These are phyloP conservation scores for Vigna unguiculata DNA, from an alignment of 306 rosid species.

Conservation along the genomic window DNA sequence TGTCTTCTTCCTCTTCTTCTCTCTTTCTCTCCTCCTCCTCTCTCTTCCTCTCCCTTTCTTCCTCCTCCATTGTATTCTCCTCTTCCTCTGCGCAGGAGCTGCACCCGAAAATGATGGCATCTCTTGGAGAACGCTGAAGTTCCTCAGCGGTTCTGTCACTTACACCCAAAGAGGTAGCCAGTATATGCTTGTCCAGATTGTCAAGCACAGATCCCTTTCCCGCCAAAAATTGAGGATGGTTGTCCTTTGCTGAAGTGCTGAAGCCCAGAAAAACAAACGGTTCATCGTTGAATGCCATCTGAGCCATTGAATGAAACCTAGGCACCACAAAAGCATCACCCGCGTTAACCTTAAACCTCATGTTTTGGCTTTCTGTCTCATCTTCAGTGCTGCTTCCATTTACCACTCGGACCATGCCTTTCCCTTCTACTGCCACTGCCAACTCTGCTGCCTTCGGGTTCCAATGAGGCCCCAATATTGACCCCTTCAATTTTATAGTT, in stretches of 20 bases:
- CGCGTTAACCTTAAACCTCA: slow-evolving; percentile 67
- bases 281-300: slow-evolving; percentile 72
- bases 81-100: slow-evolving; percentile 87
- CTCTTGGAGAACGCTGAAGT: slow-evolving; percentile 55
- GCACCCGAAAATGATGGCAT: slow-evolving; percentile 70
- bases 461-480: slow-evolving; percentile 98
- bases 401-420: slow-evolving; percentile 75
- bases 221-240: slow-evolving; percentile 71
- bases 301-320: slow-evolving; percentile 91
- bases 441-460: slow-evolving; percentile 81
- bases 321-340: slow-evolving; percentile 84
- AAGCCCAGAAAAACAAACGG: slow-evolving; percentile 83
- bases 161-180: slow-evolving; percentile 76
- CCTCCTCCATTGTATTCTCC: slow-evolving; percentile 62
- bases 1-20: too few relatives aligned
- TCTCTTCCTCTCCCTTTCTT: background rate
- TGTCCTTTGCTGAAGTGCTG: slow-evolving; percentile 61
- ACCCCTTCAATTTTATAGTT: slow-evolving; percentile 52
- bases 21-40: background rate
- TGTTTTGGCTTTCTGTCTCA: slow-evolving; percentile 52
- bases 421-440: slow-evolving; percentile 63
- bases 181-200: slow-evolving; percentile 53
- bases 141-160: slow-evolving; percentile 53
- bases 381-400: slow-evolving; percentile 57
- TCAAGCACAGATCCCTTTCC: slow-evolving; percentile 71